phyloP scores from a whole-genome alignment of 257 asterid species.

The Jacaranda mimosifolia region DNA sequence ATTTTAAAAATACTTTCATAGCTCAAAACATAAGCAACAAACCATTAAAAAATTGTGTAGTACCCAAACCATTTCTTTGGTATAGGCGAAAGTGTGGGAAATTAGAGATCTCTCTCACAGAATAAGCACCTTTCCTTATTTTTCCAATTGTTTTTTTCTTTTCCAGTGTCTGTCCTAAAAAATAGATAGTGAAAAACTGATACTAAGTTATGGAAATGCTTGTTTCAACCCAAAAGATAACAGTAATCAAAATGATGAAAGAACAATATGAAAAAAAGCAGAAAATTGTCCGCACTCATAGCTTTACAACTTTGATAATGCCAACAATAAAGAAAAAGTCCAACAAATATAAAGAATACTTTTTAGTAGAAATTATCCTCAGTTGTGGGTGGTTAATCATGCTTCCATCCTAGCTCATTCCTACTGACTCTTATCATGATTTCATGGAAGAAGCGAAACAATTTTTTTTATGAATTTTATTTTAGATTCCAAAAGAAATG shows the following conservation, averaged over 20 bases:
- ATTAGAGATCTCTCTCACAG: no score
- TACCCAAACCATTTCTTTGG: no score
- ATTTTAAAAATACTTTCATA: no score
- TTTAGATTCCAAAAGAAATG: neutral
- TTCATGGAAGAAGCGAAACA: neutral
- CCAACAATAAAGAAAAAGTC: constrained; percentile 27
- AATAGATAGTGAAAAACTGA: no score
- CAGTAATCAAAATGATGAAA: neutral
- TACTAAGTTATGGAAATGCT: no score
- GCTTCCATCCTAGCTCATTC: constrained; percentile 25
- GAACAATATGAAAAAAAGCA: constrained; percentile 27
- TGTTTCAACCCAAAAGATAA: no score
- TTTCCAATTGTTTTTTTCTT: no score
- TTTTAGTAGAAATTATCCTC: constrained; percentile 4
- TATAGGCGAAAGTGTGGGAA: no score
- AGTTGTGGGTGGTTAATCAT: constrained; percentile 13
- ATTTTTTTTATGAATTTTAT: neutral
- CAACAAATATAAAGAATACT: constrained; percentile 20
- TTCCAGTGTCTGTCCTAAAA: no score
- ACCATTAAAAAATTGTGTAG: no score
- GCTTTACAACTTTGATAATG: constrained; percentile 22
- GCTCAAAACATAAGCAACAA: no score
- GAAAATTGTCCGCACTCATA: neutral
- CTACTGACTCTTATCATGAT: neutral
- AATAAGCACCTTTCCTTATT: no score